These are phyloP conservation scores for Picochlorum sp. DNA, from an alignment of 139 green algal species.

Conservation along the genomic window DNA sequence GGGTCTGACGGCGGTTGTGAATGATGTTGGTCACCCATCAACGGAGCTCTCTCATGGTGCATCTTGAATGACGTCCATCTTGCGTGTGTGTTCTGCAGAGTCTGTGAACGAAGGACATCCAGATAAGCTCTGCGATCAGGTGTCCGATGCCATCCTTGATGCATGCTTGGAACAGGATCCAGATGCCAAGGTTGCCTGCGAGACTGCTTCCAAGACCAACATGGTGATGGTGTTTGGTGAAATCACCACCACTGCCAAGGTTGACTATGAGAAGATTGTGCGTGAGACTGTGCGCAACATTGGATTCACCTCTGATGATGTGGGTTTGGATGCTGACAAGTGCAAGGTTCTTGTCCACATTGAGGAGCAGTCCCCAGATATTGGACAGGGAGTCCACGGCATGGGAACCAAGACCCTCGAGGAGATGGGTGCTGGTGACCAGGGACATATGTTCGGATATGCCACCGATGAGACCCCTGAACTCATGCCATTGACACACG, in stretches of 20 bases:
- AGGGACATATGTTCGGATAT: constrained; percentile 99
- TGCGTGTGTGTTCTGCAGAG: constrained; percentile 5
- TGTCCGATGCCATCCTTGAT: constrained; percentile 97
- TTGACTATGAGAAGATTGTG: constrained; percentile 94
- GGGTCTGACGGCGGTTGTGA: background rate
- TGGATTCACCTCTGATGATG: constrained; percentile 89
- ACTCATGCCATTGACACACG: constrained; percentile 98
- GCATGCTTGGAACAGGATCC: constrained; percentile 95
- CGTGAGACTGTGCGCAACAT: constrained; percentile 73
- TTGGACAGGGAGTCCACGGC: constrained; percentile 95
- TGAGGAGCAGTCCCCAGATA: constrained; percentile 98
- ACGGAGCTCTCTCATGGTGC: too few species aligned
- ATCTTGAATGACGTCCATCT: background rate
- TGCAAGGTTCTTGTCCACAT: constrained; percentile 99
- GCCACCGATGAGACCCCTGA: constrained; percentile 96
- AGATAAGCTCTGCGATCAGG: constrained; percentile 91
- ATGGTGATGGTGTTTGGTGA: constrained; percentile 99
- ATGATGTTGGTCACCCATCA: too few species aligned
- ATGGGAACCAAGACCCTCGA: constrained; percentile 98
- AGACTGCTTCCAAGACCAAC: constrained; percentile 97
- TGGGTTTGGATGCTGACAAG: constrained; percentile 91
- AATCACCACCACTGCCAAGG: constrained; percentile 98
- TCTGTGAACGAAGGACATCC: constrained; percentile 92
- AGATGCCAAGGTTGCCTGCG: constrained; percentile 93
- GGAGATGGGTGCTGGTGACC: constrained; percentile 96